phyloP scores from a whole-genome alignment of 768 basidiomycete species.

The Lanmaoa pseudosensibilis region DNA sequence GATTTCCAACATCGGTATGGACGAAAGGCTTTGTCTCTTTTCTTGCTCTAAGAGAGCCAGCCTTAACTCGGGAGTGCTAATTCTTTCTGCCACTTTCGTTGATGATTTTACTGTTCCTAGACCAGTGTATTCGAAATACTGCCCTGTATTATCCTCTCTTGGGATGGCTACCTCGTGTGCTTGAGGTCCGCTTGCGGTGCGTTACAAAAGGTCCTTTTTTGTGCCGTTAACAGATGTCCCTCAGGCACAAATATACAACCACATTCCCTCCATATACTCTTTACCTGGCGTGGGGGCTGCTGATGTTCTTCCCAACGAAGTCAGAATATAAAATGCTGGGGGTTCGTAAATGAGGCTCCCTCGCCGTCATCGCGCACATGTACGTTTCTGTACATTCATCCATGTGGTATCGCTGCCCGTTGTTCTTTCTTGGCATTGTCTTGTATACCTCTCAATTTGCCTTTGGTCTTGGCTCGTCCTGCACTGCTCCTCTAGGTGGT shows the following conservation, averaged over 20 bases:
- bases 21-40: neutral
- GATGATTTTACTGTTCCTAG: neutral
- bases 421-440: slow-evolving; percentile 5
- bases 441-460: slow-evolving; percentile 7
- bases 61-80: neutral
- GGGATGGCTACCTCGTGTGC: neutral
- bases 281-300: neutral
- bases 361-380: neutral
- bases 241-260: neutral
- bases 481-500: slow-evolving; percentile 18
- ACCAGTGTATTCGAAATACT: neutral
- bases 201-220: neutral
- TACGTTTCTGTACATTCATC: neutral
- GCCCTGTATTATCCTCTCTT: neutral
- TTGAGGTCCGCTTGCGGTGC: neutral
- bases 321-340: neutral
- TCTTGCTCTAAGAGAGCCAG: neutral
- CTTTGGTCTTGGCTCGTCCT: slow-evolving; percentile 36
- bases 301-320: neutral
- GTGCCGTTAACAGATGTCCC: neutral
- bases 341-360: neutral
- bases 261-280: neutral
- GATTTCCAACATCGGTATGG: neutral
- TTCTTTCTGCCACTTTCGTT: neutral
- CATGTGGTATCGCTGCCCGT: neutral